These are phyloP conservation scores for Cryptosporidium sp. DNA, from an alignment of 169 alveolate species.

Conservation along the genomic window DNA sequence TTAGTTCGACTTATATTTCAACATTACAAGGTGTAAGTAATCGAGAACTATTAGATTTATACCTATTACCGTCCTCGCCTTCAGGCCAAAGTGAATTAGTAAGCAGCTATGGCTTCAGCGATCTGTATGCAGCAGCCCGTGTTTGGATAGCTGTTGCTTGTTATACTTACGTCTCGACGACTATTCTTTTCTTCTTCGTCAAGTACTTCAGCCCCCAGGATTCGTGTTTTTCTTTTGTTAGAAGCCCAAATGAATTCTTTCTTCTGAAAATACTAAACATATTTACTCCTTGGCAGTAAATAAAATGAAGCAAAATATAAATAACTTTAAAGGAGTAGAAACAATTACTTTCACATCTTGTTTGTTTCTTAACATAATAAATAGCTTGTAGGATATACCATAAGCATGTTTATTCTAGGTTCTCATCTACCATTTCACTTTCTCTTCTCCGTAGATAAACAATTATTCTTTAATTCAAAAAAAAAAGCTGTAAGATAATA, in stretches of 20 bases:
- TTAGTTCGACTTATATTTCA: conserved; percentile 51
- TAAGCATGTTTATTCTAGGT: not conserved
- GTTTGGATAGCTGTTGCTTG: conserved; percentile 60
- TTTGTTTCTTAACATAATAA: not conserved
- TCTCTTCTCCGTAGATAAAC: not conserved
- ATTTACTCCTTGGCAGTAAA: conserved; percentile 69
- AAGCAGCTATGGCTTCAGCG: conserved; percentile 70
- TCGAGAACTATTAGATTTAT: conserved; percentile 40
- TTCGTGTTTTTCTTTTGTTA: conserved; percentile 64
- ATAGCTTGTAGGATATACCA: not conserved
- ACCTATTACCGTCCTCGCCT: conserved; percentile 43
- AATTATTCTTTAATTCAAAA: not conserved
- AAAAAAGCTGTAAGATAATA: not conserved
- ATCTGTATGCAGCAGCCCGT: conserved; percentile 55
- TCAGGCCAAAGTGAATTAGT: conserved; percentile 56
- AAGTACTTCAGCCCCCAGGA: conserved; percentile 65
- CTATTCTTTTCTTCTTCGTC: conserved; percentile 47
- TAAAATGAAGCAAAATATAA: conserved; percentile 5
- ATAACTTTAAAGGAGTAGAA: not conserved
- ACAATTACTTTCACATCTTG: not conserved
- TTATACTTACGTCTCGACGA: conserved; percentile 48
- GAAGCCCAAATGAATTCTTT: conserved; percentile 56
- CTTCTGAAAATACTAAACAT: conserved; percentile 38
- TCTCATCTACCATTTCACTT: too few relatives aligned
- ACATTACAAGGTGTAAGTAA: conserved; percentile 50